Conservation (phyloP, 345 rosid species). For the Rubroshorea leprosula region DNA sequence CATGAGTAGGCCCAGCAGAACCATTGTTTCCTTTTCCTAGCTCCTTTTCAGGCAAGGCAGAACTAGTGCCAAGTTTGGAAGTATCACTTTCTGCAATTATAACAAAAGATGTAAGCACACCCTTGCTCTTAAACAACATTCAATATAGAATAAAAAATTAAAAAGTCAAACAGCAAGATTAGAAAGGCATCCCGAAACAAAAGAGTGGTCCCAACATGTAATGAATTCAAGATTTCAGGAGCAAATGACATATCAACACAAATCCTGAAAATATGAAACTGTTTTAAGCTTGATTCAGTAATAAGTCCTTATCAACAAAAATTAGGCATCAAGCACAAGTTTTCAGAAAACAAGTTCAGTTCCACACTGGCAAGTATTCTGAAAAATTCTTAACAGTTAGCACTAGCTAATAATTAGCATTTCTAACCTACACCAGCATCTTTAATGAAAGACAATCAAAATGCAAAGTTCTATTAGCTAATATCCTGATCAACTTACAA, state of each 20-base stretch:
- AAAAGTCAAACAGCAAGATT: background rate
- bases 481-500: background rate
- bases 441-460: background rate
- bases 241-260: too few species aligned
- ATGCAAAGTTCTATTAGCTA: background rate
- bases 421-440: background rate
- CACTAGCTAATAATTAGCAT: background rate
- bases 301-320: too few species aligned
- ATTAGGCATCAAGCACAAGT: background rate
- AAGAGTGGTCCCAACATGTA: background rate
- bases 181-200: background rate
- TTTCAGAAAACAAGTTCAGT: background rate
- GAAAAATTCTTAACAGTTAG: background rate
- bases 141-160: too few species aligned
- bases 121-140: background rate
- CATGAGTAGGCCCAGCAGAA: conserved; percentile 50
- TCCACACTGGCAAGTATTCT: background rate
- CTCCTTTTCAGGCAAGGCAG: conserved; percentile 40
- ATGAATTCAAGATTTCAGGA: background rate
- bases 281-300: too few species aligned
- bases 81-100: conserved; percentile 63
- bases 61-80: conserved; percentile 31
- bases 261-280: too few species aligned
- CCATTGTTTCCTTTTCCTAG: conserved; percentile 46
- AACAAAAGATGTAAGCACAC: conserved; percentile 9